Evolutionary conservation across 805 yeast species (phyloP), one percentile per base, ranked within the genome.

Genomic region (Candida qinlingensis): DNA sequence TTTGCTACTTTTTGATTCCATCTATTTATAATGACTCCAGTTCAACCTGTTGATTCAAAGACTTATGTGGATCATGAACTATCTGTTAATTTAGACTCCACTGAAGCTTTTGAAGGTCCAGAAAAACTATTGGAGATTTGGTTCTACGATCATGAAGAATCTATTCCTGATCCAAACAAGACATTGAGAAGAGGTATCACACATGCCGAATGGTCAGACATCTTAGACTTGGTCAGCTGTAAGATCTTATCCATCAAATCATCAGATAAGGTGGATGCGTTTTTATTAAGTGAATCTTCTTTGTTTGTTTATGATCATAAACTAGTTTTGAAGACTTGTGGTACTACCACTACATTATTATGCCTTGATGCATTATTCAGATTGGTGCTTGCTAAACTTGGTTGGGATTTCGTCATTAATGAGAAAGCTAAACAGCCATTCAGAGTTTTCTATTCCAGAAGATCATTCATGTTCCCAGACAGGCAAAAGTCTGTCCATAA

Each of bases 51-150:
- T 30, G 61, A 65, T 25, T 69, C 70, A 48, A 77, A 74, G 58
- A 63, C 76, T 25, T 81, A 75, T 62, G 81, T 89, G 58, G 91
- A 91, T 67, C 92, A 85, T 65, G 87, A 84, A 52, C 72, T 87
- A 44, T 84, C 96, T 7, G 83, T 81, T 41, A 76, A 79, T 51
- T 72, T 91, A 54, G 97, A 91, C 69, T 90, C 97, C 19, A 76
- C 96, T 11, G 85, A 81, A 62, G 96, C 97, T 3, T 92, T 92
- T 64, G 98, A 92, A 72, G 98, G 99, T 6, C 98, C 99, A 33
- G 98, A 92, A 67, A 94, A 92, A 67, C 73, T 92, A 49, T 73
- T 94, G 39, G 97, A 92, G 65, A 73, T 92, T 50, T 91, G 97
- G 97, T 83, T 90, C 63, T 81, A 83, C 57, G 77, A 83, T 10